Conservation (phyloP, 2,329 filamentous ascomycete species). For the Ceratocystis variospora region DNA sequence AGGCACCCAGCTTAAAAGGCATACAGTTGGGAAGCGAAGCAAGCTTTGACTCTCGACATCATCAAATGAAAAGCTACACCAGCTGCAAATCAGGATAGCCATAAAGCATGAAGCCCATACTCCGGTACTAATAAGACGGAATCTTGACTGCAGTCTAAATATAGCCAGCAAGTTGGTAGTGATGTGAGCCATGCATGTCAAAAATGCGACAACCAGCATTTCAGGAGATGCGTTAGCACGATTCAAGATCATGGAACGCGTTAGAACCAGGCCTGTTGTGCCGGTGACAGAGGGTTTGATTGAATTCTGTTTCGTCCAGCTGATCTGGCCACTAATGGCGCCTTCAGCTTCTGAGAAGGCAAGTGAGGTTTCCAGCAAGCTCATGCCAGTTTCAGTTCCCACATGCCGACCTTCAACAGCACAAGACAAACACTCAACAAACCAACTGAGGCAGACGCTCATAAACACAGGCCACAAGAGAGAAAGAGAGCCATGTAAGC, state of each 20-base stretch:
- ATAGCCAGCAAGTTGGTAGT: constrained; percentile 73
- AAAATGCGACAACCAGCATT: constrained; percentile 68
- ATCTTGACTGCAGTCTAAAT: constrained; percentile 62
- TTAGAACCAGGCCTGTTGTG: constrained; percentile 27
- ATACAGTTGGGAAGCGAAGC: constrained; percentile 82
- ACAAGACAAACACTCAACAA: constrained; percentile 77
- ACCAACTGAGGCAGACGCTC: constrained; percentile 60
- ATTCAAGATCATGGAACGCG: constrained; percentile 54
- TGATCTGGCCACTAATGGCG: constrained; percentile 66
- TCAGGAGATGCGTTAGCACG: constrained; percentile 82
- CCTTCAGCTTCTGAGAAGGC: constrained; percentile 93
- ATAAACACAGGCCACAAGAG: constrained; percentile 62
- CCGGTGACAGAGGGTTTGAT: constrained; percentile 32
- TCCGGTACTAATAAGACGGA: constrained; percentile 72
- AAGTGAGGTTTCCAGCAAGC: constrained; percentile 86
- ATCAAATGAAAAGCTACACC: constrained; percentile 46
- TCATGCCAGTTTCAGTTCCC: constrained; percentile 85
- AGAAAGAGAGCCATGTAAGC: constrained; percentile 64
- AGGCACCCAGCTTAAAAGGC: constrained; percentile 86
- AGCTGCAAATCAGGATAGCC: constrained; percentile 66
- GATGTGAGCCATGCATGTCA: constrained; percentile 82
- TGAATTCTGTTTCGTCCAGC: constrained; percentile 47
- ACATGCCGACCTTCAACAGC: constrained; percentile 71
- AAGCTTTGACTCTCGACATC: constrained; percentile 51
- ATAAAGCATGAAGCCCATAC: constrained; percentile 89